Base-by-base conservation (phyloP, 257 asterid genomes). In the Jasminum sambac region DNA sequence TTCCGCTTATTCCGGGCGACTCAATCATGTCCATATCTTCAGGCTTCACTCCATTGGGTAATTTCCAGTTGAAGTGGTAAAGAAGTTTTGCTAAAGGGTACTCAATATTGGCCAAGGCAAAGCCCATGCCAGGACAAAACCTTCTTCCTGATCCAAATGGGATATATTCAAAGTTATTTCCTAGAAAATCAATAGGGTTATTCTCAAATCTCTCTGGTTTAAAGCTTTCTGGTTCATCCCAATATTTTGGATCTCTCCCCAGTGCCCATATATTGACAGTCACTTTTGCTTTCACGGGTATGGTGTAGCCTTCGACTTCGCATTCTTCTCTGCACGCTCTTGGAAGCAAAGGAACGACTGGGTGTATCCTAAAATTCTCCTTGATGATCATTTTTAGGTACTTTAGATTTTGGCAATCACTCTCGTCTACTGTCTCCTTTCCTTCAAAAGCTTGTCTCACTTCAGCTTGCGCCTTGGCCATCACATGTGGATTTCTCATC, bases 401-500 rank as follows among this genome's bases (percentile, higher is more conserved):
- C 6, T 5, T 6, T 6, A 66, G 16, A 0, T 55, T 26, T 12
- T 38, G 44, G 3, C 40, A 11, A 4, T 50, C 71, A 17, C 42
- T 13, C 1, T 72, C 77, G 3, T 72, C 67, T 1, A 72, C n/a
- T 6, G 9, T 39, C 10, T n/a, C 25, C 14, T 64, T 72, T 10
- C 70, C 55, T 3, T 64, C 14, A 13, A 42, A 68, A 24, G 37
- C 24, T 46, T 67, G 43, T 12, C 73, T 57, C 23, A 69, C 10
- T 58, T 69, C 66, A 3, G 46, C 52, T 8, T 69, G 73, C 58
- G 66, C 77, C 71, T 65, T 64, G 6, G 34, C 36, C 59, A 64
- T 13, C 0, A 72, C 63, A 3, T 19, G 14, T 16, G 67, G 77
- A 9, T 72, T 55, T 40, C 34, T 65, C 43, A 72, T 19, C 19